phyloP scores from a whole-genome alignment of 306 rosid species.

The Canavalia ensiformis region DNA sequence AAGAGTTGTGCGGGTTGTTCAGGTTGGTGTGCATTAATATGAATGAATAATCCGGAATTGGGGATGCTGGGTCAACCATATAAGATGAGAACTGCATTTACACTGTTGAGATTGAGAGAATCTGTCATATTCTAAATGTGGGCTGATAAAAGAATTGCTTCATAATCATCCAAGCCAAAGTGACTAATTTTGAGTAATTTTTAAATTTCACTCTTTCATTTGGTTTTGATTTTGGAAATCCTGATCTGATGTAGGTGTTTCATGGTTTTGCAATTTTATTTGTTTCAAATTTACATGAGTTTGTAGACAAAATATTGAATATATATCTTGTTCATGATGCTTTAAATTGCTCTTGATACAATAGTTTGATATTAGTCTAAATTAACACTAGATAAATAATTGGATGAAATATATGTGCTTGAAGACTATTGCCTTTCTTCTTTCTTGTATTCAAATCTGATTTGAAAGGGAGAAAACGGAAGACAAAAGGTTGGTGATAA shows the following conservation, averaged over 20 bases:
- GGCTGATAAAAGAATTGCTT: neutral
- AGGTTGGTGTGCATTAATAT: neutral
- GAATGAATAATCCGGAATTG: constrained; percentile 29
- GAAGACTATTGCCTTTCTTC: neutral
- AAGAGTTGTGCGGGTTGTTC: constrained; percentile 16
- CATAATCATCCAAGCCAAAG: neutral
- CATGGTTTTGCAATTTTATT: constrained; percentile 3
- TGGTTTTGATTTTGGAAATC: constrained; percentile 14
- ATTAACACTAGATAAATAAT: constrained; percentile 22
- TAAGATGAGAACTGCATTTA: neutral
- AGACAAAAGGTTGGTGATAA: neutral
- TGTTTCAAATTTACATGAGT: neutral
- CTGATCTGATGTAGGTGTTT: neutral
- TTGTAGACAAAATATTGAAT: neutral
- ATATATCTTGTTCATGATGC: neutral
- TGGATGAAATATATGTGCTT: neutral
- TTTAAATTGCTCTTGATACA: constrained; percentile 13
- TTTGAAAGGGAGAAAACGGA: neutral
- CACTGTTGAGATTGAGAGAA: neutral
- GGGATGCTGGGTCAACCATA: neutral
- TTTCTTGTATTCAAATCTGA: constrained; percentile 20
- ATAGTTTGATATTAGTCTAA: neutral
- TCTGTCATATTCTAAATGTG: neutral
- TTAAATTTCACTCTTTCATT: neutral
- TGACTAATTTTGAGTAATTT: neutral